Base-by-base conservation (phyloP, 176 grass and related monocot genomes). In the Triticum timopheevii region DNA sequence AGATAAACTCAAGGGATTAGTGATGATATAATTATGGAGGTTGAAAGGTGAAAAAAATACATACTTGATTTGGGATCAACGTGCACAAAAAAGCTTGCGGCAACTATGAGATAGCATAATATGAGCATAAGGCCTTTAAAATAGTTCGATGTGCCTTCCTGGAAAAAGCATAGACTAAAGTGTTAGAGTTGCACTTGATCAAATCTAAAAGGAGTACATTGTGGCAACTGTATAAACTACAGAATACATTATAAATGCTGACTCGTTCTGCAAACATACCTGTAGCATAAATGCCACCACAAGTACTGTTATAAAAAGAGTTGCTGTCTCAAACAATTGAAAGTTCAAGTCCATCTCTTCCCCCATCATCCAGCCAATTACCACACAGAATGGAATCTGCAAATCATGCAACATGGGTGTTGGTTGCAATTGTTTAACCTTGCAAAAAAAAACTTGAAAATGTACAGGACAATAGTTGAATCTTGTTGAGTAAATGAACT, bases 311-410 rank as follows among this genome's bases (percentile, higher is more conserved):
- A 77, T 77, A 56, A 77, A 77, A 54, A 77, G 74, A 33, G 74
- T 77, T 22, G 74, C 74, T 56, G 74, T 77, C 74, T 77, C 74
- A 77, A 77, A 99, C 69, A 99, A 62, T 78, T 96, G 97, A 82
- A 99, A 99, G 81, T 99, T 99, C 90, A 99, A 93, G 88, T 99
- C 97, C 97, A 99, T 99, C 87, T 92, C 84, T 70, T 88, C 84
- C 58, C 97, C 97, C 93, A 96, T 99, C n/a, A 94, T 91, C 97
- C 97, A 99, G 78, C 97, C 97, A 96, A 99, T 84, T 76, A 99
- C 94, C 74, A 77, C 74, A 77, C 74, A 77, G 47, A 77, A 77
- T 22, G 74, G 74, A 77, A 62, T 47, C 30, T 99, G 85, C 24
- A 89, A 85, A 84, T 80, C 24, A 35, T 80, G 65, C 10, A 82